Conservation (phyloP, 768 basidiomycete species). For the Trametes cinnabarina region DNA sequence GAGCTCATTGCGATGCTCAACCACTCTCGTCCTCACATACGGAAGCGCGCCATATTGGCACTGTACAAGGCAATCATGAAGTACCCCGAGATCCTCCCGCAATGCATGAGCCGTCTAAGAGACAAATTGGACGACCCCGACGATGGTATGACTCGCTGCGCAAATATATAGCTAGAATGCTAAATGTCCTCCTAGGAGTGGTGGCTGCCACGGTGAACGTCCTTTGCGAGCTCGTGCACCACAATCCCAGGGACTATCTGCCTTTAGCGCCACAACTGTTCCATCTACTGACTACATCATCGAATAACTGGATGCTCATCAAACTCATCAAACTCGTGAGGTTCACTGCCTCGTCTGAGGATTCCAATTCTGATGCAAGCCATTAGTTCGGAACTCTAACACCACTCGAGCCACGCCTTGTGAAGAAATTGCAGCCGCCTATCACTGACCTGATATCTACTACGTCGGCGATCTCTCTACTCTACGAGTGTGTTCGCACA, state of each 20-base stretch:
- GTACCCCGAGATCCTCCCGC: conserved; percentile 74
- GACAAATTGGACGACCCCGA: conserved; percentile 83
- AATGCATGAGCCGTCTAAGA: conserved; percentile 65
- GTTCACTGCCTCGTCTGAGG: neutral
- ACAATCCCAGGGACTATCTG: conserved; percentile 77
- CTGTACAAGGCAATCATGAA: conserved; percentile 77
- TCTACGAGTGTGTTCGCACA: conserved; percentile 98
- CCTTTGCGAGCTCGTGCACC: conserved; percentile 85
- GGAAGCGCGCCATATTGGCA: conserved; percentile 86
- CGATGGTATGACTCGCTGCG: conserved; percentile 44
- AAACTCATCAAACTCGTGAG: conserved; percentile 94
- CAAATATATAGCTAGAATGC: neutral
- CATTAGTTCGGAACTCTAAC: conserved; percentile 89
- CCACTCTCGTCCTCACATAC: conserved; percentile 83
- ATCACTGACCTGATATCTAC: conserved; percentile 95
- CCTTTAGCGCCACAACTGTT: conserved; percentile 90
- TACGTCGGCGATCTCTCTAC: conserved; percentile 89
- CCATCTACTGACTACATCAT: conserved; percentile 86
- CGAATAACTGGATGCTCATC: conserved; percentile 99
- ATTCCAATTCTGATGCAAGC: neutral
- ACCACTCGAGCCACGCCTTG: conserved; percentile 88
- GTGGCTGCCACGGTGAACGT: conserved; percentile 94
- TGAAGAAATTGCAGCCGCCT: conserved; percentile 90
- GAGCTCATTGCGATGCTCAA: conserved; percentile 85
- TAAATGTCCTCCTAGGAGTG: conserved; percentile 54